These are phyloP conservation scores for Quercus suber DNA, from an alignment of 306 rosid species.

Conservation along the genomic window DNA sequence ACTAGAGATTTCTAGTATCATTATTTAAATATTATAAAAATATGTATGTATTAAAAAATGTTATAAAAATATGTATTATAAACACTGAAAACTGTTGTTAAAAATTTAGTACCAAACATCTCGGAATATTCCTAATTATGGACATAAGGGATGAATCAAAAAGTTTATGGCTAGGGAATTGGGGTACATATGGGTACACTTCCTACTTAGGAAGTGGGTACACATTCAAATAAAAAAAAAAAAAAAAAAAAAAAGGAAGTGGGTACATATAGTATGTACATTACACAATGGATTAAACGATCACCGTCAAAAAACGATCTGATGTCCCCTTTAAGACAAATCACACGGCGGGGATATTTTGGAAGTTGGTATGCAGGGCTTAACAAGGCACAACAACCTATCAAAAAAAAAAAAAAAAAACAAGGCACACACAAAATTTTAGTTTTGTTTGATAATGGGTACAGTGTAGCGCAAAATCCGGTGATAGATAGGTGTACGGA, in stretches of 20 bases:
- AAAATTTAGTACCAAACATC: too few relatives aligned
- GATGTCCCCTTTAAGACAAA: background rate
- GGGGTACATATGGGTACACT: too few relatives aligned
- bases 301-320: background rate
- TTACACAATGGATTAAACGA: background rate
- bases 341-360: background rate
- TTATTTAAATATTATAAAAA: too few relatives aligned
- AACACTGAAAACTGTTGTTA: fast-evolving
- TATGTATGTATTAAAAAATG: fast-evolving
- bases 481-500: conserved; percentile 49
- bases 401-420: too few relatives aligned
- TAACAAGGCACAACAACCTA: background rate
- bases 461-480: conserved; percentile 71
- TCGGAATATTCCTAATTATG: too few relatives aligned
- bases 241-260: too few relatives aligned
- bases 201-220: too few relatives aligned
- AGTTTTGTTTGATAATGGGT: conserved; percentile 29
- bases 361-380: background rate
- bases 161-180: too few relatives aligned
- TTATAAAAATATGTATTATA: too few relatives aligned
- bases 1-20: fast-evolving
- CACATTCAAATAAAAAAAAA: too few relatives aligned
- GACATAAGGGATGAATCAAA: too few relatives aligned
- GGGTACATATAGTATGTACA: too few relatives aligned
- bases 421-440: background rate